Conservation (phyloP, 139 green algal genomes). For the Picocystis salinarum region DNA sequence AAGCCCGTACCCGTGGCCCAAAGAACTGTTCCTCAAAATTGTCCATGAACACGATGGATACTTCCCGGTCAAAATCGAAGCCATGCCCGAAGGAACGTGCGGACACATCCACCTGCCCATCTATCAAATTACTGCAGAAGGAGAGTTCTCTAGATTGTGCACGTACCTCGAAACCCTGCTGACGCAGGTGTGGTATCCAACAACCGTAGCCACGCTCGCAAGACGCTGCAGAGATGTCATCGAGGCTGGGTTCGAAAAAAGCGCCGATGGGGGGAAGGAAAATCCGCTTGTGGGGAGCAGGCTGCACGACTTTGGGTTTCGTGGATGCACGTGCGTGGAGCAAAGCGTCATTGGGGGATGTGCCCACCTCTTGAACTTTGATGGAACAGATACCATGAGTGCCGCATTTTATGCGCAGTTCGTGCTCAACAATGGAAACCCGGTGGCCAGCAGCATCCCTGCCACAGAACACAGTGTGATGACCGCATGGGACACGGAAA, state of each 20-base stretch:
- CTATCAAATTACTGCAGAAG: conserved; percentile 60
- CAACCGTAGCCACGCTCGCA: conserved; percentile 64
- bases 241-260: conserved; percentile 49
- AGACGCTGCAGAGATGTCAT: conserved; percentile 50
- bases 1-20: conserved; percentile 50
- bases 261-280: conserved; percentile 25
- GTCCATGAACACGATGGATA: conserved; percentile 66
- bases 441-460: conserved; percentile 53
- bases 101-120: conserved; percentile 52
- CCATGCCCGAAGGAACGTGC: conserved; percentile 55
- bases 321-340: conserved; percentile 49
- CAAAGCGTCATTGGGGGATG: conserved; percentile 66
- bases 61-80: conserved; percentile 71
- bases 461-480: conserved; percentile 83
- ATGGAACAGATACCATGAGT: conserved; percentile 63
- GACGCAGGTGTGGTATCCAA: conserved; percentile 69
- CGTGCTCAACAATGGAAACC: conserved; percentile 53
- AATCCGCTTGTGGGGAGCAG: conserved; percentile 31
- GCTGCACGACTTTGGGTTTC: conserved; percentile 69
- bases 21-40: conserved; percentile 57
- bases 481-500: conserved; percentile 65
- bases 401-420: conserved; percentile 79
- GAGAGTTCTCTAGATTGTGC: conserved; percentile 48
- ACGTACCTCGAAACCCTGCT: conserved; percentile 79
- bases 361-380: conserved; percentile 75